phyloP scores from a whole-genome alignment of 805 yeast species.

The Diddensiella santjacobensis region DNA sequence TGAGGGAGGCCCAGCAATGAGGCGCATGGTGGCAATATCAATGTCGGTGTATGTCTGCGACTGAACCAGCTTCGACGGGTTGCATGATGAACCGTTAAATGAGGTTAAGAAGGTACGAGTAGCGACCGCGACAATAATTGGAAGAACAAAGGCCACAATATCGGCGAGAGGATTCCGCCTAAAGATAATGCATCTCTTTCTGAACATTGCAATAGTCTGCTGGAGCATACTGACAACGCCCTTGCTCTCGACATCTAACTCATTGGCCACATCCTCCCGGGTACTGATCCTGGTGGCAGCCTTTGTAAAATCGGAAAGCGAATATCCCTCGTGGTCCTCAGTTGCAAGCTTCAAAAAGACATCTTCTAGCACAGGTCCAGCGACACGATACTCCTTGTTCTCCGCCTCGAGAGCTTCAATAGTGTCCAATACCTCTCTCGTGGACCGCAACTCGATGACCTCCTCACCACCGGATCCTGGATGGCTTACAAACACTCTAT shows the following conservation, averaged over 20 bases:
- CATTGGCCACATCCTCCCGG: not conserved
- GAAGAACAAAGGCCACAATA: conserved; percentile 28
- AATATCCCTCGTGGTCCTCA: conserved; percentile 23
- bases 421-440: conserved; percentile 26
- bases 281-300: not conserved
- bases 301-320: not conserved
- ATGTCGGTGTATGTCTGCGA: conserved; percentile 18
- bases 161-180: conserved; percentile 30
- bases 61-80: conserved; percentile 10
- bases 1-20: conserved; percentile 19
- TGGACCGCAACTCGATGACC: conserved; percentile 21
- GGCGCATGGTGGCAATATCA: conserved; percentile 8
- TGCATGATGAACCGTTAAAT: conserved; percentile 23
- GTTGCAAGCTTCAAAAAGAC: conserved; percentile 33
- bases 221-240: conserved; percentile 18
- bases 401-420: conserved; percentile 24
- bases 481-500: conserved; percentile 27
- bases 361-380: conserved; percentile 35
- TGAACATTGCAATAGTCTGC: conserved; percentile 31
- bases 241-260: conserved; percentile 11
- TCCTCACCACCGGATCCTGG: conserved; percentile 29
- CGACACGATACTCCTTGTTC: conserved; percentile 27
- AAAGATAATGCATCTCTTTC: conserved; percentile 30
- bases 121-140: conserved; percentile 32
- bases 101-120: conserved; percentile 19